phyloP scores from a whole-genome alignment of 1,139 yeast species.

The Yamadazyma spencermartinsiae region DNA sequence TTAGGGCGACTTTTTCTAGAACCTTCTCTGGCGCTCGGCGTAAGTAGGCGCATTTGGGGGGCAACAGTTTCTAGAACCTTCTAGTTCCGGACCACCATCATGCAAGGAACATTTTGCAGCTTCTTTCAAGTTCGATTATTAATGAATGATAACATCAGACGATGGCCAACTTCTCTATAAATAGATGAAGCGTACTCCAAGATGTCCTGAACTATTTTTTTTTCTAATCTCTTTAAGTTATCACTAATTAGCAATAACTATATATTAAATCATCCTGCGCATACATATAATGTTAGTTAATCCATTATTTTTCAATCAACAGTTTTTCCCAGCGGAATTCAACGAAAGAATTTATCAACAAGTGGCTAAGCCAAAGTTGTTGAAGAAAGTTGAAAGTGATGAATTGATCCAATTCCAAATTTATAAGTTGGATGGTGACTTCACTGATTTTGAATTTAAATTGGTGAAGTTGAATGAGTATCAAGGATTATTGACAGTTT shows the following conservation, averaged over 20 bases:
- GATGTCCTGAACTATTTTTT: background rate
- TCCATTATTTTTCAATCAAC: constrained; percentile 17
- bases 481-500: constrained; percentile 29
- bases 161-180: constrained; percentile 9
- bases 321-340: constrained; percentile 10
- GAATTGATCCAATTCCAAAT: constrained; percentile 41
- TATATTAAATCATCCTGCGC: background rate
- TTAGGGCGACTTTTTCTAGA: constrained; percentile 7
- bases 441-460: constrained; percentile 40
- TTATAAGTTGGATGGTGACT: constrained; percentile 36
- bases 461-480: constrained; percentile 25
- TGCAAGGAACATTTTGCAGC: constrained; percentile 7
- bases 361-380: constrained; percentile 29
- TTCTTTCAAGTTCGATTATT: constrained; percentile 4
- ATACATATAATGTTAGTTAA: constrained; percentile 17
- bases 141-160: background rate
- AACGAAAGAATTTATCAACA: constrained; percentile 10
- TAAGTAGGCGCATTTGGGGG: constrained; percentile 2
- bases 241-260: background rate
- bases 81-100: background rate
- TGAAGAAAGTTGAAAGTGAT: constrained; percentile 40
- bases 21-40: constrained; percentile 6
- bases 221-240: background rate
- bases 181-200: background rate
- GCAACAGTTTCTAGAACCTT: constrained; percentile 7